Base-by-base conservation (phyloP, 257 asterid species). In the Solanum neorickii region DNA sequence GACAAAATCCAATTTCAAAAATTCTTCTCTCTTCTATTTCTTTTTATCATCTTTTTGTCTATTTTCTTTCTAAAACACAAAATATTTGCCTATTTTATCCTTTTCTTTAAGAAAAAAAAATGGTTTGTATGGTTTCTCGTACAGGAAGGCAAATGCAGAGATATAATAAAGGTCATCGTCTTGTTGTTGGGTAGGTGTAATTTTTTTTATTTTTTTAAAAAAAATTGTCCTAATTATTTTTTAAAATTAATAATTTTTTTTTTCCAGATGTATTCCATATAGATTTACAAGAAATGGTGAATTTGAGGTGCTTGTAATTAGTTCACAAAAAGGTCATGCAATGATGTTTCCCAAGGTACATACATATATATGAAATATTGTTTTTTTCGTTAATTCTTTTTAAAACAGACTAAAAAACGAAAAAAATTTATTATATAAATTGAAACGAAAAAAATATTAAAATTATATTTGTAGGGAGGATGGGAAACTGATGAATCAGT, bases 311-410 rank as follows among this genome's bases (percentile, higher is more conserved):
- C 95, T 95, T 87, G 92, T 94, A 12, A 87, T 95, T 39, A 95
- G 95, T 89, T 95, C 98, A 6, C 93, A 89, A 72, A 95, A 93
- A 47, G 88, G 94, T 83, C 92, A 89, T 78, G 90, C 89, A 20
- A 95, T 92, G 98, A 93, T 95, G 96, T 95, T 95, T 80, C 98
- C 98, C 8, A 95, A 95, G 96, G 98, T 94, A 56, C 27, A 80
- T 47, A 74, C 33, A 31, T 35, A 33, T 29, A 72, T 33, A 33
- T 33, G 35, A 25, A 66, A 25, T 21, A 52, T 3, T 21, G 2
- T 20, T 21, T 60, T 21, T 59, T 59, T 59, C n/a, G 1, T 23
- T 60, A 9, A 60, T 12, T 12, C 2, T 66, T 66, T 60, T 60
- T 23, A 2, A n/a, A 18, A 56, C 6, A 9, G 27, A 21, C 0